Evolutionary conservation across 495 filamentous ascomycete genomes (phyloP).

Genomic region (Neurospora terricola): DNA sequence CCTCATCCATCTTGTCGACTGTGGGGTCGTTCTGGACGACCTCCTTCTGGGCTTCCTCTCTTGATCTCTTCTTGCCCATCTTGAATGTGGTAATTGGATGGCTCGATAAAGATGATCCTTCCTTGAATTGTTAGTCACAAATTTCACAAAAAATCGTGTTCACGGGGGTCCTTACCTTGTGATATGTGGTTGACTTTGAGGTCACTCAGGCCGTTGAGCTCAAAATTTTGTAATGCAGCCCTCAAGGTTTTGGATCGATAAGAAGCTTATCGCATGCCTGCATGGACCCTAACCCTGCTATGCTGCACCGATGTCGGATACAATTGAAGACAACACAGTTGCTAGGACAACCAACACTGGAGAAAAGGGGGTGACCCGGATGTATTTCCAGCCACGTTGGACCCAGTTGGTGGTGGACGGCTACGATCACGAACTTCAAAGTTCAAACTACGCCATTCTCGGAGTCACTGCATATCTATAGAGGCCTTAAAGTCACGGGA

Average conservation of each 20-base stretch:
- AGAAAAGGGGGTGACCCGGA: not conserved
- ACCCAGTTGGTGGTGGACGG: not conserved
- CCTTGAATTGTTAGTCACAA: not conserved
- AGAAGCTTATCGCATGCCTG: not conserved
- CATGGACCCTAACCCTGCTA: not conserved
- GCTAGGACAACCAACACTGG: not conserved
- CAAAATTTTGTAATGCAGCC: not conserved
- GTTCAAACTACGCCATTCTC: not conserved
- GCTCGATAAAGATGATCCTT: not conserved
- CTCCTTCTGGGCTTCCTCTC: constrained; percentile 31
- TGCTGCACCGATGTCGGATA: not conserved
- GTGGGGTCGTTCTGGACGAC: constrained; percentile 24
- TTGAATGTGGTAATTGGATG: not conserved
- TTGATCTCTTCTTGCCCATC: constrained; percentile 39
- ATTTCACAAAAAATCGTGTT: not conserved
- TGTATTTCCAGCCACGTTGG: not conserved
- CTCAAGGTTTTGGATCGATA: not conserved
- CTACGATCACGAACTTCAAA: not conserved
- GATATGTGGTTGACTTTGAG: not conserved
- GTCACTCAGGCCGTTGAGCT: not conserved
- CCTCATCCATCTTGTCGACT: constrained; percentile 35
- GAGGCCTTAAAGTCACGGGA: too few relatives aligned
- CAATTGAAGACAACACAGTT: not conserved
- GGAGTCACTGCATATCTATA: not conserved
- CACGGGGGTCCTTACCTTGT: not conserved